Conservation (phyloP, 2,329 filamentous ascomycete species). For the Venturiaceae sp. region DNA sequence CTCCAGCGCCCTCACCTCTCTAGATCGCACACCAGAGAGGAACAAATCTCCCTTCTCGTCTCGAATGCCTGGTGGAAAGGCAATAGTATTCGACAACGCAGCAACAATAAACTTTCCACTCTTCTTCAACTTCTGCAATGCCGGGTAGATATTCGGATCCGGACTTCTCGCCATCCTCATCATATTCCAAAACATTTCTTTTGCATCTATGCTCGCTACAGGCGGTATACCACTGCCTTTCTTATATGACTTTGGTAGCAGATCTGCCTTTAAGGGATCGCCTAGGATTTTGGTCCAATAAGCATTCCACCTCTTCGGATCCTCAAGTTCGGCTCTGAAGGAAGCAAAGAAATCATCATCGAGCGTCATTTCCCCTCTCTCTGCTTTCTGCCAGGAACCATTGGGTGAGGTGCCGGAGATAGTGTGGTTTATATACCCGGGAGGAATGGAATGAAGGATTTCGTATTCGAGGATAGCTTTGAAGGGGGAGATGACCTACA, state of each 20-base stretch:
- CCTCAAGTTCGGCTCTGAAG: constrained; percentile 66
- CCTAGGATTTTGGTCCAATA: constrained; percentile 39
- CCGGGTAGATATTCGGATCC: constrained; percentile 85
- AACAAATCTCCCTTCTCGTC: constrained; percentile 43
- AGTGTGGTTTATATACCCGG: constrained; percentile 85
- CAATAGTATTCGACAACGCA: constrained; percentile 82
- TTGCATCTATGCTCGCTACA: constrained; percentile 64
- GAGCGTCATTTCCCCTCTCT: constrained; percentile 71
- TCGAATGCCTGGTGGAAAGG: constrained; percentile 67
- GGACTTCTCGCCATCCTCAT: constrained; percentile 61
- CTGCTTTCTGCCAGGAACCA: constrained; percentile 82
- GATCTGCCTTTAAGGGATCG: constrained; percentile 29
- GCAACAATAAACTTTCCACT: constrained; percentile 55
- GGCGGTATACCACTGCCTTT: constrained; percentile 39
- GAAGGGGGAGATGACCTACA: constrained; percentile 89
- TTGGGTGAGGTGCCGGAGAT: constrained; percentile 69
- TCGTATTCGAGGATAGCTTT: constrained; percentile 92
- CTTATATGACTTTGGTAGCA: constrained; percentile 10
- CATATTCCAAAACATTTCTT: constrained; percentile 83
- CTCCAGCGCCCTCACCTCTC: constrained; percentile 21
- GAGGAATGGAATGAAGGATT: constrained; percentile 61
- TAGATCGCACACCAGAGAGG: constrained; percentile 22
- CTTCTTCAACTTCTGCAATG: constrained; percentile 57
- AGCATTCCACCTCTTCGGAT: constrained; percentile 55
- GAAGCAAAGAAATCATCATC: constrained; percentile 64